These are phyloP conservation scores for Chlamydomonas asymmetrica DNA, from an alignment of 139 green algal genomes.

Conservation along the genomic window DNA sequence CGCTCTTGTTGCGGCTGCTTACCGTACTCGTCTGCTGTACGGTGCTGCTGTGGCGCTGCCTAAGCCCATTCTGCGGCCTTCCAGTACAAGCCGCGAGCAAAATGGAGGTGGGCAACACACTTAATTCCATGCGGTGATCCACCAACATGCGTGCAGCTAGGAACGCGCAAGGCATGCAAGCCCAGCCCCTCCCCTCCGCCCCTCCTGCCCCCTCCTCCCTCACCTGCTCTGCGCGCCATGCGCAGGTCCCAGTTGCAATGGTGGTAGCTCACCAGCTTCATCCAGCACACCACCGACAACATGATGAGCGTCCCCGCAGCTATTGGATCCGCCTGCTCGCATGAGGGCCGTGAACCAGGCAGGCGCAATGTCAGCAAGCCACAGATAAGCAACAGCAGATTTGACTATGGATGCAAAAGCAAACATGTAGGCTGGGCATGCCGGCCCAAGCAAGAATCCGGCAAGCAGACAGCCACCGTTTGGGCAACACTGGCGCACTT, in stretches of 20 bases:
- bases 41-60: too few species aligned
- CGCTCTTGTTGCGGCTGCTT: too few species aligned
- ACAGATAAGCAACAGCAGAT: neutral
- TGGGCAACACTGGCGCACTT: too few species aligned
- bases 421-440: too few species aligned
- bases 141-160: too few species aligned
- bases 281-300: constrained; percentile 58
- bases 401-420: neutral
- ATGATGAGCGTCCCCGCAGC: constrained; percentile 63
- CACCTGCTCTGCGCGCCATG: constrained; percentile 14
- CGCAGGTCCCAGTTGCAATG: constrained; percentile 78
- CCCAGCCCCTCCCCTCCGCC: too few species aligned
- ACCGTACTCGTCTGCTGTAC: too few species aligned
- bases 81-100: too few species aligned
- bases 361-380: neutral
- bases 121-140: neutral
- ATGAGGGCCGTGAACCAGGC: neutral
- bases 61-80: too few species aligned
- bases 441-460: neutral
- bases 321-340: constrained; percentile 47
- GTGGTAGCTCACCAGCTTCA: constrained; percentile 82
- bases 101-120: too few species aligned
- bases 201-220: constrained; percentile 1
- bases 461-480: too few species aligned
- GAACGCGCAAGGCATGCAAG: too few species aligned